Percentiles rank a stretch among this genome's conserved stretches.
phyloP scores from a whole-genome alignment of 2,329 filamentous ascomycete genomes.

The Cadophora sp. region DNA sequence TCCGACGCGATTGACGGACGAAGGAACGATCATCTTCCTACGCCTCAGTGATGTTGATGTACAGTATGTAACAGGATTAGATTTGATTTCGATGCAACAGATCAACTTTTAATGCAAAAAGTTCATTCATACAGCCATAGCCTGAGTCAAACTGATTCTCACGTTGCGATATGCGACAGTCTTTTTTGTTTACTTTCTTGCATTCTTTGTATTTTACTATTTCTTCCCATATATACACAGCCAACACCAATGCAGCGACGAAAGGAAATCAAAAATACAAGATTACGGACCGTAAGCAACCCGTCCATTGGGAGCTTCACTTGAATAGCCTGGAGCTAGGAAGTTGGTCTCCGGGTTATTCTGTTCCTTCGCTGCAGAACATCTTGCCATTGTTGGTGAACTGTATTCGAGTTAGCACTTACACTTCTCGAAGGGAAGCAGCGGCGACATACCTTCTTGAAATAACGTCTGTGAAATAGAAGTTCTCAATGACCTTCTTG shows the following conservation, averaged over 20 bases:
- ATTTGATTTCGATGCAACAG: constrained; percentile 9
- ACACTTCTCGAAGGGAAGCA: constrained; percentile 11
- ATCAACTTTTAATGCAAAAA: constrained; percentile 12
- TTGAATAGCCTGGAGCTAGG: constrained; percentile 70
- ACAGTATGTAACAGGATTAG: constrained; percentile 33
- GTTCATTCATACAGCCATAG: not conserved
- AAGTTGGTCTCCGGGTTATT: constrained; percentile 81
- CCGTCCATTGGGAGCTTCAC: constrained; percentile 41
- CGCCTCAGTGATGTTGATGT: constrained; percentile 27
- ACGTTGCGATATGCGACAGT: not conserved
- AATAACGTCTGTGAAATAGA: constrained; percentile 98
- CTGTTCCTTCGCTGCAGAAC: constrained; percentile 88
- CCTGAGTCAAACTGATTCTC: not conserved
- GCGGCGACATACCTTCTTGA: constrained; percentile 78
- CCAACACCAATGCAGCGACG: constrained; percentile 40
- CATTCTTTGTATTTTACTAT: constrained; percentile 40
- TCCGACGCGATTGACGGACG: constrained; percentile 24
- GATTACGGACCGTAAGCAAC: constrained; percentile 42
- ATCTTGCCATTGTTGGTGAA: constrained; percentile 98
- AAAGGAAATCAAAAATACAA: constrained; percentile 40
- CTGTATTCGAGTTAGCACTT: constrained; percentile 51
- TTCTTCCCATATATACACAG: constrained; percentile 47
- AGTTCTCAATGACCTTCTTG: constrained; percentile 89
- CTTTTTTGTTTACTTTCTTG: constrained; percentile 21
- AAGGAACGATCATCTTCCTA: constrained; percentile 15